Evolutionary conservation across 2,329 filamentous ascomycete genomes (phyloP).

Genomic region (Verticillium isaacii): DNA sequence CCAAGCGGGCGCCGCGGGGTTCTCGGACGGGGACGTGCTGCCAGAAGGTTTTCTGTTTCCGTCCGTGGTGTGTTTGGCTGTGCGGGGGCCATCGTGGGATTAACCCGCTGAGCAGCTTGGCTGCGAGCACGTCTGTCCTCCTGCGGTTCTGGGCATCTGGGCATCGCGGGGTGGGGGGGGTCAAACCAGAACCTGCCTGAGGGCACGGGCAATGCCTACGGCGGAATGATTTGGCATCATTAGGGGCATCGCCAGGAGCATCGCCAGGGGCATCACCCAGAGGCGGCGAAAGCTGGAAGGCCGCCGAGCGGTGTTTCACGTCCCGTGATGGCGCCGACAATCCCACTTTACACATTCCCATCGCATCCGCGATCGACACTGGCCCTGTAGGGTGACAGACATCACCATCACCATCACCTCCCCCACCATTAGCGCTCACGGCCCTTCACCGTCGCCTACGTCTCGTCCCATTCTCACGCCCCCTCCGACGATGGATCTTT

Average conservation of each 20-base stretch:
- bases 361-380: neutral
- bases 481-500: too few relatives aligned
- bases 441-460: neutral
- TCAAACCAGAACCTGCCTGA: too few relatives aligned
- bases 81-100: neutral
- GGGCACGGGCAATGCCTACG: neutral
- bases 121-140: too few relatives aligned
- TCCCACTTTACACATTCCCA: neutral
- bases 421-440: too few relatives aligned
- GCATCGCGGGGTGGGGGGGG: too few relatives aligned
- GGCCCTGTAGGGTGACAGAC: neutral
- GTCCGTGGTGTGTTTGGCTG: neutral
- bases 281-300: neutral
- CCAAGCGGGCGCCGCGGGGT: neutral
- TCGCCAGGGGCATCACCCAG: neutral
- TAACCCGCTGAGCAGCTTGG: neutral
- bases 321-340: neutral
- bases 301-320: neutral
- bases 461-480: neutral
- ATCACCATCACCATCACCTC: too few relatives aligned
- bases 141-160: too few relatives aligned
- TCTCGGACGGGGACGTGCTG: neutral
- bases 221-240: neutral
- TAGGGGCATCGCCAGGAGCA: too few relatives aligned
- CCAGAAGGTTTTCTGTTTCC: neutral